These are phyloP conservation scores for Yarrowia sp. DNA, from an alignment of 805 yeast genomes.

Conservation along the genomic window DNA sequence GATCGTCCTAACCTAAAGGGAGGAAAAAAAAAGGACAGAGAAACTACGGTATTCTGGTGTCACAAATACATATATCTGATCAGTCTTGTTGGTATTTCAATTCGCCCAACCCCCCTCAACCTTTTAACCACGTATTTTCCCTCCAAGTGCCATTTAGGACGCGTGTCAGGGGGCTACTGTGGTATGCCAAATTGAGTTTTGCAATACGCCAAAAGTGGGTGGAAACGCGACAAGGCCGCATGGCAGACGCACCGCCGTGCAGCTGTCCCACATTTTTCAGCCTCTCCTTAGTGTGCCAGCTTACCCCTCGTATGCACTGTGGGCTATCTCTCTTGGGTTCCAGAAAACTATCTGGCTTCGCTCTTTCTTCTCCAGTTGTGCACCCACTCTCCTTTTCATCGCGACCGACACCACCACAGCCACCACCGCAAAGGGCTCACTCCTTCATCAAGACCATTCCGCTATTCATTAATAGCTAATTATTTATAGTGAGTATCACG, in stretches of 20 bases:
- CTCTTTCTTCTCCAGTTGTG: not conserved
- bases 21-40: too few relatives aligned
- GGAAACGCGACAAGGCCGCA: slow-evolving; percentile 11
- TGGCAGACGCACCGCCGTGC: not conserved
- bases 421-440: not conserved
- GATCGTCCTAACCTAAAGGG: too few relatives aligned
- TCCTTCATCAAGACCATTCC: not conserved
- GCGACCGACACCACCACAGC: too few relatives aligned
- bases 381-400: too few relatives aligned
- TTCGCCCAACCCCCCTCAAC: too few relatives aligned
- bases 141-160: too few relatives aligned
- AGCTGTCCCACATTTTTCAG: slow-evolving; percentile 27
- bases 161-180: slow-evolving; percentile 19
- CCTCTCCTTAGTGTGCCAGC: slow-evolving; percentile 3
- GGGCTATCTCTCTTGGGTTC: not conserved
- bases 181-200: slow-evolving; percentile 2
- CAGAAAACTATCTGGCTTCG: slow-evolving; percentile 15
- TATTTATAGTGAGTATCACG: slow-evolving; percentile 24
- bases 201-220: slow-evolving; percentile 10
- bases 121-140: too few relatives aligned
- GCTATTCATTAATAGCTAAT: slow-evolving; percentile 36
- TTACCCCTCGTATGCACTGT: slow-evolving; percentile 29
- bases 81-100: too few relatives aligned
- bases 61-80: too few relatives aligned
- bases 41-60: too few relatives aligned